These are phyloP conservation scores for Ogataea henricii DNA, from an alignment of 805 yeast genomes.

Conservation along the genomic window DNA sequence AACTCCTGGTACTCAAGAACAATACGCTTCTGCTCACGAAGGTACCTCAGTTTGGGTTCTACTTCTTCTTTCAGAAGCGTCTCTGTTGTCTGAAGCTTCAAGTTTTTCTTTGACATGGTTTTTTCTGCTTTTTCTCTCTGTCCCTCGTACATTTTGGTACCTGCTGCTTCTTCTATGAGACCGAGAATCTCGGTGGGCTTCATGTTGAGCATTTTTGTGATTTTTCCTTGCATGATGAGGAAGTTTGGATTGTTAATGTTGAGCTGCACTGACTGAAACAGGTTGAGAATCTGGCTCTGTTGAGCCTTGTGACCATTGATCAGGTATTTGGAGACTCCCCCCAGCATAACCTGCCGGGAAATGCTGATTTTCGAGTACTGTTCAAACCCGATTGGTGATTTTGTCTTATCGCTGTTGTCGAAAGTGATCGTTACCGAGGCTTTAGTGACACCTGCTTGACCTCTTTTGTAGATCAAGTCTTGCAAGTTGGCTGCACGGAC, in stretches of 20 bases:
- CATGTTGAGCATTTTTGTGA: conserved; percentile 96
- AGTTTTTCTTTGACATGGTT: conserved; percentile 88
- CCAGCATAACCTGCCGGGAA: conserved; percentile 86
- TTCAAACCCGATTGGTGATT: conserved; percentile 87
- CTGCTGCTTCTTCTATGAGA: conserved; percentile 96
- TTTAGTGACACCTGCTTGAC: conserved; percentile 97
- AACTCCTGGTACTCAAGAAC: conserved; percentile 86
- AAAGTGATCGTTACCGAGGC: conserved; percentile 96
- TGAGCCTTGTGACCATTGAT: conserved; percentile 97
- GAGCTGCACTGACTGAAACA: conserved; percentile 92
- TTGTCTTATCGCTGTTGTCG: conserved; percentile 74
- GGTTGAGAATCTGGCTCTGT: conserved; percentile 84
- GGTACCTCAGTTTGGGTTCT: conserved; percentile 83
- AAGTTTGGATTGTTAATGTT: conserved; percentile 97
- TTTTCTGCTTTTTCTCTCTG: conserved; percentile 88
- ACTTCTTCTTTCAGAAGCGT: conserved; percentile 79
- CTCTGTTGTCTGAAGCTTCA: conserved; percentile 77
- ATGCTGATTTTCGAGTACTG: conserved; percentile 78
- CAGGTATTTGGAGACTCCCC: conserved; percentile 88
- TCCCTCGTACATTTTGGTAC: conserved; percentile 93
- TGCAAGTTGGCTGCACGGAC: conserved; percentile 92
- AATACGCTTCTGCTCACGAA: conserved; percentile 77
- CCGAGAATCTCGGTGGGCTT: conserved; percentile 87
- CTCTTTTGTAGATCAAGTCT: conserved; percentile 93
- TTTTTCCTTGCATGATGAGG: conserved; percentile 97